A percentile compares a stretch with the other conserved stretches of the same genome.
Evolutionary conservation across 2,329 filamentous ascomycete genomes (phyloP).

Genomic region (Dactylonectria estremocensis): DNA sequence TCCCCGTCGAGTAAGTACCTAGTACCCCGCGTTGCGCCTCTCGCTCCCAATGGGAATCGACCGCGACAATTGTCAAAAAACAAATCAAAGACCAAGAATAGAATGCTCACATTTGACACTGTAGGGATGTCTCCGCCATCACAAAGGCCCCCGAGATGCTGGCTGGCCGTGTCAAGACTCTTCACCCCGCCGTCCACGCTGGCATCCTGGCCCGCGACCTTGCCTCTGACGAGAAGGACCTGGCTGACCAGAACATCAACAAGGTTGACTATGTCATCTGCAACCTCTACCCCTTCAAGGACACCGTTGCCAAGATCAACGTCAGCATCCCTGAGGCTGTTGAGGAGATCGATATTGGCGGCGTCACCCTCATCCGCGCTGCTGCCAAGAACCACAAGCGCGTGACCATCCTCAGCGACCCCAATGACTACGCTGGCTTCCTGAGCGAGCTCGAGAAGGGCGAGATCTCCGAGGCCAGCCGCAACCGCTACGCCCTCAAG

Average conservation of each 20-base stretch:
- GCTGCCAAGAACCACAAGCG: constrained; percentile 98
- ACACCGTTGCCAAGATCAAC: constrained; percentile 96
- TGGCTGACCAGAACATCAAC: constrained; percentile 93
- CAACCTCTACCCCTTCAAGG: constrained; percentile 99
- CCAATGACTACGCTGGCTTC: constrained; percentile 94
- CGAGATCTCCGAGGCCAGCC: constrained; percentile 87
- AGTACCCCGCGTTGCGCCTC: constrained; percentile 50
- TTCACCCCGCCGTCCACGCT: constrained; percentile 92
- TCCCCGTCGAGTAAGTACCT: constrained; percentile 88
- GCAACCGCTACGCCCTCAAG: constrained; percentile 94
- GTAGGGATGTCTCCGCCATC: constrained; percentile 95
- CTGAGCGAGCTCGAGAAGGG: constrained; percentile 90
- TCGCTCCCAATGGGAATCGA: constrained; percentile 1
- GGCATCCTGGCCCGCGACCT: constrained; percentile 95
- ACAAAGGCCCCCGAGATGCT: constrained; percentile 98
- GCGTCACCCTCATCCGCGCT: constrained; percentile 94
- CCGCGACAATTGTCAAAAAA: background rate
- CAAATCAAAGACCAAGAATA: too few species aligned
- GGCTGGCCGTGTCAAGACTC: constrained; percentile 87
- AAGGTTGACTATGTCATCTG: constrained; percentile 97
- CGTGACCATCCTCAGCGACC: constrained; percentile 96
- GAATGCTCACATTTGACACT: constrained; percentile 13
- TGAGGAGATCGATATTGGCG: constrained; percentile 98
- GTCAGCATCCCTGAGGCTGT: constrained; percentile 97
- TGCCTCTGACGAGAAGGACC: constrained; percentile 95